These are phyloP conservation scores for Colletotrichum viniferum DNA, from an alignment of 2,329 filamentous ascomycete genomes.

Conservation along the genomic window DNA sequence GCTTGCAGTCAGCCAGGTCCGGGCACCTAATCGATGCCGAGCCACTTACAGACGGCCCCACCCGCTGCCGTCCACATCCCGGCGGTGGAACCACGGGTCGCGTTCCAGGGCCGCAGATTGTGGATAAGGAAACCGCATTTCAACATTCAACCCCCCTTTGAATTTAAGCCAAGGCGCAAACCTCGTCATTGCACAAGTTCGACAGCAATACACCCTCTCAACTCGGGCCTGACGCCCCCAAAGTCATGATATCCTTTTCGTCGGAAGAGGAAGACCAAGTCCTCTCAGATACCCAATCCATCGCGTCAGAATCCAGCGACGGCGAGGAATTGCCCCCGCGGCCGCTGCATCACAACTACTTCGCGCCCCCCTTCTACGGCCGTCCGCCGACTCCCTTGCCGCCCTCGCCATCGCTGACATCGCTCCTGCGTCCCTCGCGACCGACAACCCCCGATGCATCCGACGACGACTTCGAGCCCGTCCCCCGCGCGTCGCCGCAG, in stretches of 20 bases:
- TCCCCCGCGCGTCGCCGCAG: slow-evolving; percentile 86
- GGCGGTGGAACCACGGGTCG: not conserved
- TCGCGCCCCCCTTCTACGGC: slow-evolving; percentile 91
- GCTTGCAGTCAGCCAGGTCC: not conserved
- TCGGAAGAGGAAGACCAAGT: slow-evolving; percentile 22
- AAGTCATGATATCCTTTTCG: slow-evolving; percentile 17
- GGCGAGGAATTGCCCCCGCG: slow-evolving; percentile 42
- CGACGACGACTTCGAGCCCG: slow-evolving; percentile 79
- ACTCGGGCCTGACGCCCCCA: not conserved
- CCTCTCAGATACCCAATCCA: slow-evolving; percentile 21
- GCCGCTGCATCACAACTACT: slow-evolving; percentile 58
- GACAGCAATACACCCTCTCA: not conserved
- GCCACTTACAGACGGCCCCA: not conserved
- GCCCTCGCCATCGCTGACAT: slow-evolving; percentile 90
- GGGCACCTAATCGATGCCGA: not conserved
- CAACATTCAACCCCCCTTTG: not conserved
- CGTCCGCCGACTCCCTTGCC: slow-evolving; percentile 94
- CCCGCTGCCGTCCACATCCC: not conserved
- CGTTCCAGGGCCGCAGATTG: not conserved
- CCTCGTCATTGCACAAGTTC: not conserved
- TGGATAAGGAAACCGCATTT: not conserved
- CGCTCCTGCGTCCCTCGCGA: slow-evolving; percentile 86
- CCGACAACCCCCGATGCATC: slow-evolving; percentile 92
- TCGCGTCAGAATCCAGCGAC: slow-evolving; percentile 13
- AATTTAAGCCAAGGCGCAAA: not conserved